Percentiles rank a stretch among this genome's conserved stretches.
Conservation (phyloP, 1,139 yeast species). For the Saccharomyces hybrid region DNA sequence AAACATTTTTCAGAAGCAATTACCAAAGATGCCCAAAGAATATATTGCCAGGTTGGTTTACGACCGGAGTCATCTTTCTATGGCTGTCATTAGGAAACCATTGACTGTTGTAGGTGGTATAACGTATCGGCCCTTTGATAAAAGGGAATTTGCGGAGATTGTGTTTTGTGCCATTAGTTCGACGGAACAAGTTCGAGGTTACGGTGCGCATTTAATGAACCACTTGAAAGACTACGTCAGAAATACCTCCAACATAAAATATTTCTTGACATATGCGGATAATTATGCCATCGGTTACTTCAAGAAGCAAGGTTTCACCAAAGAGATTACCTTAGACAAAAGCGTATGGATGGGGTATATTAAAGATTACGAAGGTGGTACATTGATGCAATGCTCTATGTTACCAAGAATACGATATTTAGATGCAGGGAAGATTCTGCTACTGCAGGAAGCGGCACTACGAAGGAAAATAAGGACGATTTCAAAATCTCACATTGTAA, state of each 20-base stretch:
- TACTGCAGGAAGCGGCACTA: conserved; percentile 86
- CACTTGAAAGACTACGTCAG: conserved; percentile 92
- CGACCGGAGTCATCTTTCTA: conserved; percentile 87
- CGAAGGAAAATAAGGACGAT: conserved; percentile 73
- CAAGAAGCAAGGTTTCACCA: conserved; percentile 95
- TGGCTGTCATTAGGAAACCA: conserved; percentile 92
- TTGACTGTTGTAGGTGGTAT: conserved; percentile 96
- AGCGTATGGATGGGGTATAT: conserved; percentile 97
- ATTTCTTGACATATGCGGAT: conserved; percentile 93
- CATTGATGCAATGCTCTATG: conserved; percentile 95
- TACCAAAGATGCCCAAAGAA: conserved; percentile 97
- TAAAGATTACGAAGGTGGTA: conserved; percentile 98
- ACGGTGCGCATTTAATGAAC: conserved; percentile 97
- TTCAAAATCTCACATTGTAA: conserved; percentile 69
- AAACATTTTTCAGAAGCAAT: conserved; percentile 91
- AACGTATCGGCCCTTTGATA: conserved; percentile 88
- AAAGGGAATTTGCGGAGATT: conserved; percentile 89
- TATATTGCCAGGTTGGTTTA: conserved; percentile 90
- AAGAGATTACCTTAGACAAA: conserved; percentile 80
- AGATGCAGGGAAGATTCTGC: conserved; percentile 77
- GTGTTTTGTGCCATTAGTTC: conserved; percentile 97
- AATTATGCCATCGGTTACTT: conserved; percentile 97
- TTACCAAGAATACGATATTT: conserved; percentile 78
- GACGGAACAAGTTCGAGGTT: conserved; percentile 95
- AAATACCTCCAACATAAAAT: conserved; percentile 76